Conservation (phyloP, 1,139 yeast genomes). For the Pichia sp. region DNA sequence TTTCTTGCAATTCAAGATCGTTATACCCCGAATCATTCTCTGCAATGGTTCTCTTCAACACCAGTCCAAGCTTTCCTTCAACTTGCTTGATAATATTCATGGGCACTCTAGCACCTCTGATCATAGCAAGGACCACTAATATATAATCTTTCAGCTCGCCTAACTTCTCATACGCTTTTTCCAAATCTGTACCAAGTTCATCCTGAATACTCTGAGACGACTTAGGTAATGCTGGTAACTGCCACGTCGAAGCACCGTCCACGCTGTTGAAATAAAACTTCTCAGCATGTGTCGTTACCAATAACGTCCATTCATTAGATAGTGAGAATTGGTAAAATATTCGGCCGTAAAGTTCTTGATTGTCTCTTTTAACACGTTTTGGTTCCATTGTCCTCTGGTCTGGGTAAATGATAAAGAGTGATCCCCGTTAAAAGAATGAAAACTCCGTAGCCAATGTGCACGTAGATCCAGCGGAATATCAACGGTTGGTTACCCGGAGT, state of each 20-base stretch:
- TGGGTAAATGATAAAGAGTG: no score
- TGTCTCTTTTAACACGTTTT: constrained; percentile 1
- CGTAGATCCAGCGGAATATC: no score
- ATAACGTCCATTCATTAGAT: constrained; percentile 32
- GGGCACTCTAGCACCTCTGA: constrained; percentile 35
- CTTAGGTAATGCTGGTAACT: no score
- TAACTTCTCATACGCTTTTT: constrained; percentile 26
- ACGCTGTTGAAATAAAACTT: constrained; percentile 26
- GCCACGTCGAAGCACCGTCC: constrained; percentile 12
- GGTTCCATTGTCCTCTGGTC: no score
- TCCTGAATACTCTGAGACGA: constrained; percentile 23
- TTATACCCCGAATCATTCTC: no score
- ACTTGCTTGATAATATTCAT: not conserved
- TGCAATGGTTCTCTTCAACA: no score
- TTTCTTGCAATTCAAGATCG: no score
- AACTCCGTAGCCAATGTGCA: no score
- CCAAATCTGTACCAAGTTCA: constrained; percentile 20
- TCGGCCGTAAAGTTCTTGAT: constrained; percentile 1
- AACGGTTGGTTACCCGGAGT: no score
- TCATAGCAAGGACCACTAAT: constrained; percentile 35
- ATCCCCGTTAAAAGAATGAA: no score
- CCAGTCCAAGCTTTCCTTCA: no score
- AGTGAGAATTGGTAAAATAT: constrained; percentile 10
- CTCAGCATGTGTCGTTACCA: constrained; percentile 37
- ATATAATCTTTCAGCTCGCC: constrained; percentile 26